Evolutionary conservation across 805 yeast genomes (phyloP).

Genomic region (Candida insectorum): DNA sequence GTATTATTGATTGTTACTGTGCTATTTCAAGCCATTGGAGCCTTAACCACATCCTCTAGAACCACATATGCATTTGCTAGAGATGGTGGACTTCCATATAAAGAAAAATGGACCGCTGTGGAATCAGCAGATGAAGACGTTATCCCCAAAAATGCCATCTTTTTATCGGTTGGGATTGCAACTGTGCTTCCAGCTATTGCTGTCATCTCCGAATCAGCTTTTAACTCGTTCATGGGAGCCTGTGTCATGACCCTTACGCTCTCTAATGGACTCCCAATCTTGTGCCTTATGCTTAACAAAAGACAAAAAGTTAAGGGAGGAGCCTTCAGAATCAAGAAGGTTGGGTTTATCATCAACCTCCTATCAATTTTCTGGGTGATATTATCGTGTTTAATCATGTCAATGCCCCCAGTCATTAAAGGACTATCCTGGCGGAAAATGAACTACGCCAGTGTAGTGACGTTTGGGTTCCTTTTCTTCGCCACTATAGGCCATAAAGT

Average conservation of each 20-base stretch:
- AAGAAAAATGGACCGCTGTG: slow-evolving; percentile 62
- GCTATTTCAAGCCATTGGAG: slow-evolving; percentile 73
- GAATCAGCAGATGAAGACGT: slow-evolving; percentile 52
- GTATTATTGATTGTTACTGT: slow-evolving; percentile 66
- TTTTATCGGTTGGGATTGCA: slow-evolving; percentile 61
- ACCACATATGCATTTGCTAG: slow-evolving; percentile 80
- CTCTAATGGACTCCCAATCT: slow-evolving; percentile 74
- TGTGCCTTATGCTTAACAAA: slow-evolving; percentile 57
- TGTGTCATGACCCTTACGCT: slow-evolving; percentile 72
- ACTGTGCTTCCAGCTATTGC: slow-evolving; percentile 61
- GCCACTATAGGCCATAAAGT: slow-evolving; percentile 49
- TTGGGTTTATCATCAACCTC: slow-evolving; percentile 64
- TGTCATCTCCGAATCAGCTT: slow-evolving; percentile 67
- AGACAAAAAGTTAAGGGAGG: slow-evolving; percentile 64
- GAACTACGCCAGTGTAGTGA: slow-evolving; percentile 69
- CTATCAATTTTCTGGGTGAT: slow-evolving; percentile 59
- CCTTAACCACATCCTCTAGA: slow-evolving; percentile 78
- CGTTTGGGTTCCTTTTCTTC: slow-evolving; percentile 43
- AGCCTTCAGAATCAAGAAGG: slow-evolving; percentile 56
- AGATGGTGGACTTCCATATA: slow-evolving; percentile 75
- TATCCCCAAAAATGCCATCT: slow-evolving; percentile 69
- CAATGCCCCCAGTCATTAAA: slow-evolving; percentile 63
- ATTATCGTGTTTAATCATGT: slow-evolving; percentile 57
- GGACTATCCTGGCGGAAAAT: slow-evolving; percentile 37
- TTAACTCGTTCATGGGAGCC: slow-evolving; percentile 81